phyloP scores from a whole-genome alignment of 306 rosid genomes.

The Medicago ruthenica region DNA sequence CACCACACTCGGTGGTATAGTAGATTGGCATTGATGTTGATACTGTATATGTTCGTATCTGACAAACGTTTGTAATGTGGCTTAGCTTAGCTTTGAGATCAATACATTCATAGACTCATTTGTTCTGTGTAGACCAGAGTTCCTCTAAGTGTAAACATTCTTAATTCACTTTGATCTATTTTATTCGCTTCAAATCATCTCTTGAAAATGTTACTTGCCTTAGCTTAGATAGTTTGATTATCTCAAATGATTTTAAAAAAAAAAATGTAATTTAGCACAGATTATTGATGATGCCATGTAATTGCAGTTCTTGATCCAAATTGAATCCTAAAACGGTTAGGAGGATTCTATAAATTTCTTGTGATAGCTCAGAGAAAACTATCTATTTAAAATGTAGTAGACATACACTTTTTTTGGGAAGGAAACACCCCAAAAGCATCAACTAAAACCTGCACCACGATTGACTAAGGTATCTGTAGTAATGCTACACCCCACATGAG shows the following conservation, averaged over 20 bases:
- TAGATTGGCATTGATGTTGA: conserved; percentile 74
- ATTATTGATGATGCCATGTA: background rate
- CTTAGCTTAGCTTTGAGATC: conserved; percentile 30
- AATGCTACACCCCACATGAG: too few species aligned
- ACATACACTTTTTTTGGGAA: background rate
- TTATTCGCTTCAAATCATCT: background rate
- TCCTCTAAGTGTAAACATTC: conserved; percentile 17
- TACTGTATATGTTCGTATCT: background rate
- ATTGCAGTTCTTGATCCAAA: background rate
- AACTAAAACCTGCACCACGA: too few species aligned
- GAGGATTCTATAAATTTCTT: background rate
- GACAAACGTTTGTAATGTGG: conserved; percentile 20
- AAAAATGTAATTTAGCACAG: background rate
- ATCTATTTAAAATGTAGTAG: background rate
- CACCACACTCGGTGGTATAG: conserved; percentile 80
- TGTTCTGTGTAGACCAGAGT: background rate
- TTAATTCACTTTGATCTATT: background rate
- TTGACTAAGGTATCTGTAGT: too few species aligned
- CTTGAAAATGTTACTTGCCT: conserved; percentile 5
- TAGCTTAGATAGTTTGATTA: background rate
- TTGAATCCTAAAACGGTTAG: background rate
- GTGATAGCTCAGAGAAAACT: background rate
- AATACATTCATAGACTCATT: conserved; percentile 11
- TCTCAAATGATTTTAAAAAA: too few species aligned
- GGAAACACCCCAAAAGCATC: too few species aligned